Evolutionary conservation across 1,284 basidiomycete genomes (phyloP), one percentile per base, ranked within the genome.

Genomic region (Cutaneotrichosporon sp.): DNA sequence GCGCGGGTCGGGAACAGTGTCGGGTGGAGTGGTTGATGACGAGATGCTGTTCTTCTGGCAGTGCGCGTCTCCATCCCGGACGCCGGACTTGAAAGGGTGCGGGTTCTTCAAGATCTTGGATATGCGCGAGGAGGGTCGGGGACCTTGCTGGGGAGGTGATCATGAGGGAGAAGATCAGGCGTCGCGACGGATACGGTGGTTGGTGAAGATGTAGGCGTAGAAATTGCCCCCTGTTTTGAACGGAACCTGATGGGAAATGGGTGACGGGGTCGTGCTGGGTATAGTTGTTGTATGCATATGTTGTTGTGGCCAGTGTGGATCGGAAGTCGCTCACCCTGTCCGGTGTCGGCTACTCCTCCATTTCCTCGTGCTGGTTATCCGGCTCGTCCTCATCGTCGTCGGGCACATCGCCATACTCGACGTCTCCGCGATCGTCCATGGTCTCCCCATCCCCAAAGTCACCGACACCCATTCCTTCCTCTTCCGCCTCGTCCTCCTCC

Each of bases 21-120:
- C 20, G 19, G 24, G 48, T 27, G 49, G 41, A 37, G 46, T 68
- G 2, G 49, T 63, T 27, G 59, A 67, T 16, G 67, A 68, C 57
- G 72, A 76, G 49, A 75, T 76, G 68, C 79, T 80, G 43, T 91
- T 87, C 66, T 92, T 90, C 82, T 93, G 91, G 89, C 79, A 82
- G 43, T 93, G 90, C 64, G 87, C 88, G 66, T 85, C 83, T 9
- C 85, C 85, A 0, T 84, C 84, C 16, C 84, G 87, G 72, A 90
- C 67, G 9, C 71, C 89, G 53, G 84, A 88, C 17, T 84, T 88
- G 20, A 89, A 90, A 71, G 86, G 85, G 0, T 96, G 91, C 64
- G 81, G 82, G 24, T 84, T 84, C 59, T 93, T 90, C 82, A 83
- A 82, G 63, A 76, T 87, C 17, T 79, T 94, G 79, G 84, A 93